phyloP scores from a whole-genome alignment of 129 eudicot genomes.

The Heracleum sosnowskyi region DNA sequence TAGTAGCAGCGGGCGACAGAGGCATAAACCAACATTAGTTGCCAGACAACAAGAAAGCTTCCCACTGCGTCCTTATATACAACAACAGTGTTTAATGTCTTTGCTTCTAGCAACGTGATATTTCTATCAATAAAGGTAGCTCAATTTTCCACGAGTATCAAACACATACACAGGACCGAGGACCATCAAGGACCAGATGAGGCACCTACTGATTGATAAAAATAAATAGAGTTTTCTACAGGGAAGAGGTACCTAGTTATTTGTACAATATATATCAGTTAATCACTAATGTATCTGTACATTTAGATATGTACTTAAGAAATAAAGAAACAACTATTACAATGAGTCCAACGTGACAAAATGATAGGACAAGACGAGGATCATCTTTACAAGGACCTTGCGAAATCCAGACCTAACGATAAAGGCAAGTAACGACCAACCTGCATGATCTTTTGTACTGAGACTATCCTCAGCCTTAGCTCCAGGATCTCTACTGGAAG shows the following conservation, averaged over 20 bases:
- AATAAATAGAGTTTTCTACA: background rate
- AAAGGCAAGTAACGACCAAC: slow-evolving; percentile 31
- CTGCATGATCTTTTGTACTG: slow-evolving; percentile 77
- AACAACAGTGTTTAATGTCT: background rate
- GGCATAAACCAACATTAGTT: background rate
- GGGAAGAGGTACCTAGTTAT: background rate
- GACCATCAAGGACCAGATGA: background rate
- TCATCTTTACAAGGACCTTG: background rate
- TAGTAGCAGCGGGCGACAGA: background rate
- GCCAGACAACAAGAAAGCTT: background rate
- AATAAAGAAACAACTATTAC: background rate
- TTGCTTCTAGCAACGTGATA: background rate
- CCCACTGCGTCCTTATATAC: background rate
- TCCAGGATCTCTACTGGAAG: slow-evolving; percentile 89
- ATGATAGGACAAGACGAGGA: background rate
- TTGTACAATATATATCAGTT: background rate
- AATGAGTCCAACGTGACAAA: background rate
- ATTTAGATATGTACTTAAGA: background rate
- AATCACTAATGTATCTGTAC: background rate
- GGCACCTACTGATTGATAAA: background rate
- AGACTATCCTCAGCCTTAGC: slow-evolving; percentile 68
- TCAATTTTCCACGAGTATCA: background rate
- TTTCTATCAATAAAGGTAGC: background rate
- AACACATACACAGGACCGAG: background rate
- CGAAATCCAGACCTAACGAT: background rate